Base-by-base conservation (phyloP, 768 basidiomycete species). In the Calocera cornea region DNA sequence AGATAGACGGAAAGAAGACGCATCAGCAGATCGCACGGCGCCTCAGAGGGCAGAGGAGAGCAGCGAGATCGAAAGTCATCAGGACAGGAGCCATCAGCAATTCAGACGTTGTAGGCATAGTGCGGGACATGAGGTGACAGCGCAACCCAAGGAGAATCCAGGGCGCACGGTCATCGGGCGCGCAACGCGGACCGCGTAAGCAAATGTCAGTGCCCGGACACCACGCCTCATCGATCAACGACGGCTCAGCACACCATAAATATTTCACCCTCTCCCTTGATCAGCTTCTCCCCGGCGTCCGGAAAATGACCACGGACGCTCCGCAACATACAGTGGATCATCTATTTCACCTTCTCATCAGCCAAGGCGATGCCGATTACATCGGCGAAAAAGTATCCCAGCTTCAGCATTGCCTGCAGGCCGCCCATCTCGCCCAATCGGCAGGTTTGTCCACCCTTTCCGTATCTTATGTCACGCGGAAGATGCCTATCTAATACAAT, bases 391-490 rank as follows among this genome's bases (percentile, higher is more conserved):
- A 47, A 19, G 44, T 47, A 40, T 63, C 67, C 19, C 41, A 66
- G 22, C 44, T 67, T 47, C 68, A 69, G 66, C 69, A 69, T 68
- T 69, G 54, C 41, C 63, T 69, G 33, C 69, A 69, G 66, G 69
- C 69, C 11, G 69, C 69, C 22, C 24, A 65, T 50, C 41, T 69
- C 27, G 66, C 69, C n/a, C 44, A 47, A 19, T 47, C 24, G 44
- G 44, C 44, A 47, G 44, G 44, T 47, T 47, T 19, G 44, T 47
- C 24, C 19, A 47, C 19, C 44, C 24, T 3, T 47, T 47, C n/a
- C 7, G 16, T 24, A 47, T 24, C 44, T 17, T 47, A 47, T 47
- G 24, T 47, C 24, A 47, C 44, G 24, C 44, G 44, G 44, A 47
- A 47, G 8, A 47, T 47, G 44, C 44, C 44, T 47, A 47, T 24